These are phyloP conservation scores for Taphrina wiesneri DNA, from an alignment of 1,139 yeast species.

Conservation along the genomic window DNA sequence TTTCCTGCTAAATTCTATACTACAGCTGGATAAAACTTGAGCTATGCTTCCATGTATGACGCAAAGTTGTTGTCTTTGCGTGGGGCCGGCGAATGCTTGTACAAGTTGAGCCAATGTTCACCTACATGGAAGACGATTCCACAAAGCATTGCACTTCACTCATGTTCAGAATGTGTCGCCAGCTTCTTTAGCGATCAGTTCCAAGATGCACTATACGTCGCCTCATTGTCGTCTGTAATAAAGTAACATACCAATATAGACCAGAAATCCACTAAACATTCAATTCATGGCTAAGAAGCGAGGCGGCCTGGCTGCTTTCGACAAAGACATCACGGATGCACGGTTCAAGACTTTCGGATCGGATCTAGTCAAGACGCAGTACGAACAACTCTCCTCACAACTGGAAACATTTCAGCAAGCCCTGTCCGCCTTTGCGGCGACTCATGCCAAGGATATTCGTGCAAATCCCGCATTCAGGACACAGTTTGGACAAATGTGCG, in stretches of 20 bases:
- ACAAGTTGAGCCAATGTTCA: too few relatives aligned
- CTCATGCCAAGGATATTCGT: conserved; percentile 66
- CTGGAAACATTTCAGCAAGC: conserved; percentile 48
- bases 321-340: conserved; percentile 44
- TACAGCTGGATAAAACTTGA: too few relatives aligned
- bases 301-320: conserved; percentile 51
- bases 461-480: conserved; percentile 64
- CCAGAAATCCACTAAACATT: too few relatives aligned
- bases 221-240: too few relatives aligned
- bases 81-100: neutral
- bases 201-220: too few relatives aligned
- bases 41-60: too few relatives aligned
- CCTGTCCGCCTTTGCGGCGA: conserved; percentile 47
- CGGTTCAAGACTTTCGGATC: conserved; percentile 46
- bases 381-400: conserved; percentile 47
- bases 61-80: neutral
- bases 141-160: too few relatives aligned
- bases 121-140: too few relatives aligned
- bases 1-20: too few relatives aligned
- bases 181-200: too few relatives aligned
- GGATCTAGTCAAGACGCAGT: conserved; percentile 44
- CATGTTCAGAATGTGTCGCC: too few relatives aligned
- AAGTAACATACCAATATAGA: too few relatives aligned
- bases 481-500: conserved; percentile 73
- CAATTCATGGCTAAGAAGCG: conserved; percentile 36